A percentile compares a stretch with the other conserved stretches of the same genome.
These are phyloP conservation scores for Zasmidium angulare DNA, from an alignment of 2,329 filamentous ascomycete genomes.

Conservation along the genomic window DNA sequence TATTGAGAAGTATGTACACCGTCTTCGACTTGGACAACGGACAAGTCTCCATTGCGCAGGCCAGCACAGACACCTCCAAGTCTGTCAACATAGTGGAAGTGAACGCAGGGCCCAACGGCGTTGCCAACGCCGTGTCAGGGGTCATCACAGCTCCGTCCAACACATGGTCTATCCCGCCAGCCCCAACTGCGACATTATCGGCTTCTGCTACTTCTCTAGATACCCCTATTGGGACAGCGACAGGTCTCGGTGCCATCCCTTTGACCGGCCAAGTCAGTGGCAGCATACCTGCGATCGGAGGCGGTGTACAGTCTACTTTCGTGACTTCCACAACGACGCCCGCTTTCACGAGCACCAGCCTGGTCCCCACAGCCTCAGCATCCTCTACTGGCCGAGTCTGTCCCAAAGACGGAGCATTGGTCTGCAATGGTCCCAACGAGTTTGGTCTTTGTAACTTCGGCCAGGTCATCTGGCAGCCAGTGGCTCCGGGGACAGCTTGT, in stretches of 20 bases:
- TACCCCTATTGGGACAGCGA: too few species aligned
- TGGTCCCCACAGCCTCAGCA: slow-evolving; percentile 8
- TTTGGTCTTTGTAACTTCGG: slow-evolving; percentile 49
- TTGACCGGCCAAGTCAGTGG: too few species aligned
- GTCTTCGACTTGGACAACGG: slow-evolving; percentile 25
- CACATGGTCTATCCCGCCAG: slow-evolving; percentile 16
- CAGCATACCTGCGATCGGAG: background rate
- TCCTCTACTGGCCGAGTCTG: slow-evolving; percentile 21
- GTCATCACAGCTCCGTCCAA: slow-evolving; percentile 8
- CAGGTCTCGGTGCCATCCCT: too few species aligned
- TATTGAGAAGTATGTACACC: slow-evolving; percentile 23
- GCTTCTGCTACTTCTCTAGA: too few species aligned
- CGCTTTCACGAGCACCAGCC: background rate
- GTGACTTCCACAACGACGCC: background rate
- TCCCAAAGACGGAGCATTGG: slow-evolving; percentile 37
- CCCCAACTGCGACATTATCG: background rate
- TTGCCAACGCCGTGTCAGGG: slow-evolving; percentile 18
- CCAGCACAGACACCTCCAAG: slow-evolving; percentile 7
- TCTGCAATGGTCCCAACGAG: slow-evolving; percentile 41
- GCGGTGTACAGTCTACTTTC: background rate
- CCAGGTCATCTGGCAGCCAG: slow-evolving; percentile 40
- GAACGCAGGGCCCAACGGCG: slow-evolving; percentile 20
- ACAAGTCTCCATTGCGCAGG: slow-evolving; percentile 22
- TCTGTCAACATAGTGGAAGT: slow-evolving; percentile 5
- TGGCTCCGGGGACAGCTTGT: slow-evolving; percentile 47